Conservation (phyloP, 2,329 filamentous ascomycete species). For the Talaromyces sp. region DNA sequence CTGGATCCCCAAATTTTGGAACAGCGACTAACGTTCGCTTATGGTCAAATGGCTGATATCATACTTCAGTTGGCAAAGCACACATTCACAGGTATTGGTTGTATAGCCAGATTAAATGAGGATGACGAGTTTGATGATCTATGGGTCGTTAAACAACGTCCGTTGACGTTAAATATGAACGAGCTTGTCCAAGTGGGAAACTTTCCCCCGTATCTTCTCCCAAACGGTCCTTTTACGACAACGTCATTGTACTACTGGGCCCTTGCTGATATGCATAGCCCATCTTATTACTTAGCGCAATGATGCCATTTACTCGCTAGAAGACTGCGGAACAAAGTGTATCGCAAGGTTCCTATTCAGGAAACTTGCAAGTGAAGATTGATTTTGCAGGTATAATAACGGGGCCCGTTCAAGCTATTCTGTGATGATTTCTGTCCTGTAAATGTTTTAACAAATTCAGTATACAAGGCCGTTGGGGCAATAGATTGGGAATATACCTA, state of each 20-base stretch:
- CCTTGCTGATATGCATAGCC: constrained; percentile 43
- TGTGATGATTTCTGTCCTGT: constrained; percentile 33
- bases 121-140: constrained; percentile 22
- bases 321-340: constrained; percentile 26
- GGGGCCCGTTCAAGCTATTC: constrained; percentile 2
- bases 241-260: constrained; percentile 41
- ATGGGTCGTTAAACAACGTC: constrained; percentile 34
- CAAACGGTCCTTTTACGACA: constrained; percentile 26
- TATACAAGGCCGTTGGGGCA: constrained; percentile 25
- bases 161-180: constrained; percentile 47
- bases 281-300: constrained; percentile 43
- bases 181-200: constrained; percentile 33
- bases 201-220: constrained; percentile 25
- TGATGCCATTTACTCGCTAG: constrained; percentile 33
- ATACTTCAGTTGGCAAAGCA: constrained; percentile 40
- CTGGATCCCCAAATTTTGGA: constrained; percentile 38
- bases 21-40: constrained; percentile 36
- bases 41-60: constrained; percentile 43
- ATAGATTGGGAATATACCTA: constrained; percentile 34
- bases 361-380: constrained; percentile 24
- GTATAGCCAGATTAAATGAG: constrained; percentile 30
- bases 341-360: constrained; percentile 26
- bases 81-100: constrained; percentile 43
- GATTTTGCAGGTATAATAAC: constrained; percentile 26
- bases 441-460: constrained; percentile 28